A percentile compares a stretch with the other conserved stretches of the same genome.
Conservation (phyloP, 768 basidiomycete species). For the Leccinum broughii region DNA sequence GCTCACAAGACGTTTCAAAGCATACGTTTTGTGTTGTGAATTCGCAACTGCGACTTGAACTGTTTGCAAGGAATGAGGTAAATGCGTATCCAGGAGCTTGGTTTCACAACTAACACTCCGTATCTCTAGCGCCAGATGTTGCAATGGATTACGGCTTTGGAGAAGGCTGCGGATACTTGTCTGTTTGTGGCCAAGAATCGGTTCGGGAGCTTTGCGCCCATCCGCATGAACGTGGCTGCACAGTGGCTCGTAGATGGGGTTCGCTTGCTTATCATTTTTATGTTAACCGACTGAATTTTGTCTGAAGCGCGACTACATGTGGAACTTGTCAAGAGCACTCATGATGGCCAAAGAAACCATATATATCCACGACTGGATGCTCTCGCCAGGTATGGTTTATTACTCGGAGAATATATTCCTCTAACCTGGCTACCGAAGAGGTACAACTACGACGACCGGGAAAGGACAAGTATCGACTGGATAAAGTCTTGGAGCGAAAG, state of each 20-base stretch:
- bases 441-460: slow-evolving; percentile 82
- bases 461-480: slow-evolving; percentile 84
- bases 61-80: slow-evolving; percentile 87
- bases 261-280: slow-evolving; percentile 30
- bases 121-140: slow-evolving; percentile 81
- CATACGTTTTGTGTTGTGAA: slow-evolving; percentile 96
- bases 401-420: neutral
- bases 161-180: slow-evolving; percentile 74
- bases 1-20: slow-evolving; percentile 69
- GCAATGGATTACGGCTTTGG: slow-evolving; percentile 93
- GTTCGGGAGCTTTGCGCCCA: slow-evolving; percentile 94
- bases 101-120: slow-evolving; percentile 5
- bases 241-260: slow-evolving; percentile 99
- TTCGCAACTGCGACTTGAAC: slow-evolving; percentile 84
- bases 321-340: slow-evolving; percentile 93
- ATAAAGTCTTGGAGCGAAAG: slow-evolving; percentile 82
- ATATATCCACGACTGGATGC: slow-evolving; percentile 99
- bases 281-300: slow-evolving; percentile 8
- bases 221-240: slow-evolving; percentile 88
- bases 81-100: neutral
- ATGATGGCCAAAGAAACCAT: slow-evolving; percentile 84
- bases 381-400: slow-evolving; percentile 67
- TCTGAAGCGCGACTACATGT: slow-evolving; percentile 92
- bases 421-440: slow-evolving; percentile 44
- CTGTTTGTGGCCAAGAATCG: slow-evolving; percentile 78